phyloP scores from a whole-genome alignment of 2,329 filamentous ascomycete genomes.

The Paecilomyces sp. region DNA sequence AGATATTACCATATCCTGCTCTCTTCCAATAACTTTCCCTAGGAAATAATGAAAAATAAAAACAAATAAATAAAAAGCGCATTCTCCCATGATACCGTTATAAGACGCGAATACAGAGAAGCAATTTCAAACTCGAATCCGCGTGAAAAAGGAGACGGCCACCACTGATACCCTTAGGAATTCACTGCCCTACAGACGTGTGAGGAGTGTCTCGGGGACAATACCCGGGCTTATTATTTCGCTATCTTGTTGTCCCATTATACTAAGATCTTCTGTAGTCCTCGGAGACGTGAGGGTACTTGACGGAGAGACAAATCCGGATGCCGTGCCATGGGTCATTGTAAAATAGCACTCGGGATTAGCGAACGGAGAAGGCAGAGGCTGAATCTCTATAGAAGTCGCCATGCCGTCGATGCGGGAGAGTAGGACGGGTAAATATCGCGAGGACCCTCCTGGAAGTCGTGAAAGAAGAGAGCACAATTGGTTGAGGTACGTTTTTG shows the following conservation, averaged over 20 bases:
- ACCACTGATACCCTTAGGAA: neutral
- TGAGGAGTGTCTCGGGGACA: neutral
- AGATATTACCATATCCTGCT: neutral
- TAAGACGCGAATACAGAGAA: neutral
- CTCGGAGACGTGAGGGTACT: neutral
- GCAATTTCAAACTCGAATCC: neutral
- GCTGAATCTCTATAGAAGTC: constrained; percentile 21
- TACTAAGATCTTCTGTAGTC: neutral
- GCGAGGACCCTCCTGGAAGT: neutral
- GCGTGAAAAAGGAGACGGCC: neutral
- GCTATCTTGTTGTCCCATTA: neutral
- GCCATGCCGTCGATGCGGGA: neutral
- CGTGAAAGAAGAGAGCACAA: neutral
- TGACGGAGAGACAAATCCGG: neutral
- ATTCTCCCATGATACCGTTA: neutral
- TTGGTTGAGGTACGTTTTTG: neutral
- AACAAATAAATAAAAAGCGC: neutral
- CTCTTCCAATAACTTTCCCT: neutral
- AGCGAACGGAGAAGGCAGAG: constrained; percentile 32
- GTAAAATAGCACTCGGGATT: neutral
- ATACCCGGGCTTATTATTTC: neutral
- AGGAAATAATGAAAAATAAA: neutral
- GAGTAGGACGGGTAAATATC: neutral
- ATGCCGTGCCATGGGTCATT: neutral
- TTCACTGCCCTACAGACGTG: neutral